phyloP scores from a whole-genome alignment of 768 basidiomycete species.

The Rhizopogon sp. region DNA sequence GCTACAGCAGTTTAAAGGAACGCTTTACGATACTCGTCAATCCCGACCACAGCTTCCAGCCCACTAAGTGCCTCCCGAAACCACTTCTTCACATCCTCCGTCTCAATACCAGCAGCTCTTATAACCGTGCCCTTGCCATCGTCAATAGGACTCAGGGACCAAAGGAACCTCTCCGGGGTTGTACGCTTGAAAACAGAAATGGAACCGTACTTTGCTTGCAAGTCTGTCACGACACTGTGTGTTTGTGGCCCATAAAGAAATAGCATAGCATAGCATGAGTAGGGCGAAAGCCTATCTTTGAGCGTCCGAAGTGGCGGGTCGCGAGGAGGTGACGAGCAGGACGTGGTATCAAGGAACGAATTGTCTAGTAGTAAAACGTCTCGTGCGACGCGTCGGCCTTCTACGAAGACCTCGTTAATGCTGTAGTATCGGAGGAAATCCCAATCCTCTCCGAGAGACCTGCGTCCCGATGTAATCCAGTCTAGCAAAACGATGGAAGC shows the following conservation, averaged over 20 bases:
- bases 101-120: slow-evolving; percentile 70
- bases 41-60: slow-evolving; percentile 52
- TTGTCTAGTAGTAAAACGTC: slow-evolving; percentile 77
- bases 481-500: slow-evolving; percentile 77
- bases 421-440: slow-evolving; percentile 81
- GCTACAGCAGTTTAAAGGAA: slow-evolving; percentile 36
- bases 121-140: slow-evolving; percentile 51
- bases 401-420: slow-evolving; percentile 75
- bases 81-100: slow-evolving; percentile 73
- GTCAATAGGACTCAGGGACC: slow-evolving; percentile 70
- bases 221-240: slow-evolving; percentile 37
- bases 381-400: slow-evolving; percentile 59
- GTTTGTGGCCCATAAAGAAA: slow-evolving; percentile 72
- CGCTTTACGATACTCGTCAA: slow-evolving; percentile 58
- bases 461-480: slow-evolving; percentile 89
- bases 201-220: slow-evolving; percentile 44
- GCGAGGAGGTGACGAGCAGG: slow-evolving; percentile 7
- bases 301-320: slow-evolving; percentile 41
- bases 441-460: slow-evolving; percentile 85
- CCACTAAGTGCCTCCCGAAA: slow-evolving; percentile 48
- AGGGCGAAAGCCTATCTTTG: slow-evolving; percentile 63
- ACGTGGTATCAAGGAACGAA: background rate
- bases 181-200: slow-evolving; percentile 58
- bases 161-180: slow-evolving; percentile 60
- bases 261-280: slow-evolving; percentile 86